phyloP scores from a whole-genome alignment of 148 eudicot species.

The Fagopyrum esculentum region DNA sequence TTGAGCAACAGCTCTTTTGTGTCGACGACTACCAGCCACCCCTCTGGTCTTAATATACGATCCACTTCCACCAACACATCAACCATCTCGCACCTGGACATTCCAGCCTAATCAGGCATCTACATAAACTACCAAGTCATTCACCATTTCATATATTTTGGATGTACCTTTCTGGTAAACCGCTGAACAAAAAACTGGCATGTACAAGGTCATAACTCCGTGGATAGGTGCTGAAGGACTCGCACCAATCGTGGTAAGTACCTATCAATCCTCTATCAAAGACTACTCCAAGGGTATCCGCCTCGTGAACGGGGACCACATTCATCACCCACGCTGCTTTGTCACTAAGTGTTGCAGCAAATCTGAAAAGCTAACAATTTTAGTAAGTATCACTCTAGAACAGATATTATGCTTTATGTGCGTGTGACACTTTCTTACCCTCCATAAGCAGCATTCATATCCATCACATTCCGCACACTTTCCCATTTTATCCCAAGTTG shows the following conservation, averaged over 20 bases:
- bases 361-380: slow-evolving; percentile 30
- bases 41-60: slow-evolving; percentile 75
- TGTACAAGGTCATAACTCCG: slow-evolving; percentile 85
- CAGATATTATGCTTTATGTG: no score
- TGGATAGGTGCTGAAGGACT: slow-evolving; percentile 88
- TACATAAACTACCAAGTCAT: neutral
- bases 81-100: slow-evolving; percentile 59
- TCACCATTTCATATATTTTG: neutral
- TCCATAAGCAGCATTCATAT: slow-evolving; percentile 93
- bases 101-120: neutral
- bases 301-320: slow-evolving; percentile 62
- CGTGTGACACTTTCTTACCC: slow-evolving; percentile 41
- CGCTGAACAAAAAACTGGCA: slow-evolving; percentile 67
- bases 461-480: slow-evolving; percentile 82
- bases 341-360: slow-evolving; percentile 68
- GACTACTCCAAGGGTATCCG: slow-evolving; percentile 67
- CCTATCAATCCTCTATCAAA: slow-evolving; percentile 93
- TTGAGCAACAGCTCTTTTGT: slow-evolving; percentile 34
- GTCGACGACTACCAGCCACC: slow-evolving; percentile 62
- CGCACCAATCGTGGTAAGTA: slow-evolving; percentile 94
- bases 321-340: slow-evolving; percentile 92
- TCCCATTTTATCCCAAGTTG: slow-evolving; percentile 68
- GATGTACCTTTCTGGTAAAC: slow-evolving; percentile 53
- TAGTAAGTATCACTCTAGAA: neutral
- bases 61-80: slow-evolving; percentile 76